Evolutionary conservation across 192 early-diverging fungal genomes (phyloP).

Genomic region (Rhizoclosmatium globosum): DNA sequence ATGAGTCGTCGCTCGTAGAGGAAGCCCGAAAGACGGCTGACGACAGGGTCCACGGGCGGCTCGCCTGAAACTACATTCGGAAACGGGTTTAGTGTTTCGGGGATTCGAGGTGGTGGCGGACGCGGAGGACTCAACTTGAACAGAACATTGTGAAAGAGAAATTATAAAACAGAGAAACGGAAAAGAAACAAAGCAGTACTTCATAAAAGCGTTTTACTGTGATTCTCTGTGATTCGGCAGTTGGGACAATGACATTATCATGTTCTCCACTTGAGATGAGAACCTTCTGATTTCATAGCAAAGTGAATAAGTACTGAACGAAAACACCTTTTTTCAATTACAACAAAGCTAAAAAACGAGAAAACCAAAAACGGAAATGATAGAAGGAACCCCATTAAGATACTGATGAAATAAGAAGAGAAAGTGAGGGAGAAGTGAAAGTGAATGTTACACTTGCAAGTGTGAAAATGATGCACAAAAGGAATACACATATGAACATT

Average conservation of each 20-base stretch:
- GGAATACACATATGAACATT: slow-evolving; percentile 1
- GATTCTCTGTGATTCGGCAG: not conserved
- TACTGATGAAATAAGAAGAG: not conserved
- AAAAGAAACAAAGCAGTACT: not conserved
- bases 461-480: not conserved
- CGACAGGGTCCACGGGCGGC: slow-evolving; percentile 85
- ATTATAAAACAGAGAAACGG: not conserved
- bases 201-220: not conserved
- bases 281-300: too few relatives aligned
- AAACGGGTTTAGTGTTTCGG: not conserved
- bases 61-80: slow-evolving; percentile 86
- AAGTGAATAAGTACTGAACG: not conserved
- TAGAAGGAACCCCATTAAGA: not conserved
- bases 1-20: slow-evolving; percentile 91
- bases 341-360: not conserved
- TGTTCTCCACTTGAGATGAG: too few relatives aligned
- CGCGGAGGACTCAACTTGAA: not conserved
- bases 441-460: not conserved
- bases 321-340: not conserved
- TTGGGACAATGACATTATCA: not conserved
- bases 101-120: not conserved
- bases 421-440: not conserved
- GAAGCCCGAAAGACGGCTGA: slow-evolving; percentile 84
- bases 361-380: not conserved
- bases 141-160: slow-evolving; percentile 29